These are phyloP conservation scores for Durotheca rogersii DNA, from an alignment of 495 filamentous ascomycete species.

Conservation along the genomic window DNA sequence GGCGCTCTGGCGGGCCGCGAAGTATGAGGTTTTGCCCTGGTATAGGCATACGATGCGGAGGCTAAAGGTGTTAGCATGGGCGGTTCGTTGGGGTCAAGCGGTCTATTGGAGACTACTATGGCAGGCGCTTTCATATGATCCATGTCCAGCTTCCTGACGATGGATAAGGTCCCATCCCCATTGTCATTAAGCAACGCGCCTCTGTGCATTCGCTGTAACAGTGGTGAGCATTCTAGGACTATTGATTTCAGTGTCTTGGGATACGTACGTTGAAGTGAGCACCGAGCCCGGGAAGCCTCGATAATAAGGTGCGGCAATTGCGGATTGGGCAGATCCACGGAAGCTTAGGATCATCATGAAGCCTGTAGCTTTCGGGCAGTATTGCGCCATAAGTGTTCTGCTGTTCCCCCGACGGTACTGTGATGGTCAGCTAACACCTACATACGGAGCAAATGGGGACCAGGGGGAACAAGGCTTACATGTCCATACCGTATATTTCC, in stretches of 20 bases:
- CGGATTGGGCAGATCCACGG: conserved; percentile 38
- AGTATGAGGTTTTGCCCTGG: no score
- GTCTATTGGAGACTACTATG: conserved; percentile 8
- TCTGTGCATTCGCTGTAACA: conserved; percentile 33
- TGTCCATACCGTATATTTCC: conserved; percentile 14
- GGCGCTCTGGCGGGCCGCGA: no score
- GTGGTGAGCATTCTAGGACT: conserved; percentile 16
- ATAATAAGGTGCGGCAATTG: conserved; percentile 27
- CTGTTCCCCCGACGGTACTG: conserved; percentile 11
- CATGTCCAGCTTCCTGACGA: conserved; percentile 14
- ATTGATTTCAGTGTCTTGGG: background rate
- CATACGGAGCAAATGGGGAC: background rate
- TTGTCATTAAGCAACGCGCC: conserved; percentile 37
- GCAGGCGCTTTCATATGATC: background rate
- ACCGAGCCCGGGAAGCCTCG: conserved; percentile 21
- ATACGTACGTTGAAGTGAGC: conserved; percentile 31
- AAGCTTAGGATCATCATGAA: conserved; percentile 16
- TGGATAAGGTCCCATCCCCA: conserved; percentile 39
- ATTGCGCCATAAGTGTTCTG: conserved; percentile 25
- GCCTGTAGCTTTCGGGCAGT: conserved; percentile 28
- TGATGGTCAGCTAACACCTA: background rate
- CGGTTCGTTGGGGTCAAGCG: conserved; percentile 5
- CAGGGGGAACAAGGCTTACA: background rate
- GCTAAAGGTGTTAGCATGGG: conserved; percentile 8
- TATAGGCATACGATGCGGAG: no score